Evolutionary conservation across 2,329 filamentous ascomycete species (phyloP), one percentile per base, ranked within the genome.

Genomic region (Botrytis aclada): DNA sequence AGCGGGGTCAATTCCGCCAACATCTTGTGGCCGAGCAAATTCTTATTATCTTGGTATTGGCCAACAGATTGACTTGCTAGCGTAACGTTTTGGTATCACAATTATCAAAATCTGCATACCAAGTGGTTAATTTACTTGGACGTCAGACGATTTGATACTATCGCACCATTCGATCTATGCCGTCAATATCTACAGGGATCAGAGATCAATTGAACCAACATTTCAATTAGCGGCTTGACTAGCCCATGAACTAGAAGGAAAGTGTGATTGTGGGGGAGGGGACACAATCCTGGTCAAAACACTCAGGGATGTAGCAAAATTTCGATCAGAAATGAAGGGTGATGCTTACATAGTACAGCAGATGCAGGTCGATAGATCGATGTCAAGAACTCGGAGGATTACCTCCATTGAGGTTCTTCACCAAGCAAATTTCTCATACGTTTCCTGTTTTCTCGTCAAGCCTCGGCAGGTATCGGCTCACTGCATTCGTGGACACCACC

Each of bases 401-500:
- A 25, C 22, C n/a, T 16, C 20, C 45, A 56, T 56, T 71, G 25
- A 65, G 61, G n/a, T 7, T 32, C 34, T 29, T 56, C 37, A 41
- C 34, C 45, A 43, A 71, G 34, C 22, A 43, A 58, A 16, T n/a
- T 56, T 65, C 45, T 25, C 56, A 5, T 37, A 18, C 18, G 22
- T 66, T 39, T 47, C n/a, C 32, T 25, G 16, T 32, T 51, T 32
- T 51, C 58, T 64, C 56, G 29, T 66, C 60, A 65, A 45, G 56
- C 47, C 61, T 56, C 70, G 61, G 70, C 29, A 66, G 70, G 45
- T 45, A 65, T 58, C 47, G 61, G 70, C 47, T 43, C 29, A 71
- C 56, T 39, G 41, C 45, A 66, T 65, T 65, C 20, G 12, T 25
- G 47, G 18, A 32, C 34, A 67, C 34, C 25, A 67, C 32, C 7